Conservation (phyloP, 805 yeast species). For the Starmerella vitae region DNA sequence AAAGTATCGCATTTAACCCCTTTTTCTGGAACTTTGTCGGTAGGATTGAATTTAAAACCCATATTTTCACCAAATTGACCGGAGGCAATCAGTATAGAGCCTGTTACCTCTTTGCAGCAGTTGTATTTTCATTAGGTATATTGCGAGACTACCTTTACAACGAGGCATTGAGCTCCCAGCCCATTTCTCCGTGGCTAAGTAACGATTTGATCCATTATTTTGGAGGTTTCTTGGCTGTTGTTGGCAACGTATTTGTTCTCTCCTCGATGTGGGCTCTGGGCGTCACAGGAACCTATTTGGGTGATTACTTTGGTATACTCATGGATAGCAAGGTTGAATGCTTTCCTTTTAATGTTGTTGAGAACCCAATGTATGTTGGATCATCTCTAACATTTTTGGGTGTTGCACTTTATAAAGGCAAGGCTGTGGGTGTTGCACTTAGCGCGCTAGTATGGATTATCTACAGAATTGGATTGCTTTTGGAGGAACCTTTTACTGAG, state of each 20-base stretch:
- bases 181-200: slow-evolving; percentile 42
- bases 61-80: slow-evolving; percentile 58
- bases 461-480: slow-evolving; percentile 70
- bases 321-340: slow-evolving; percentile 81
- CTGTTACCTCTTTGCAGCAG: slow-evolving; percentile 69
- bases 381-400: slow-evolving; percentile 82
- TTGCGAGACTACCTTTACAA: slow-evolving; percentile 62
- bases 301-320: slow-evolving; percentile 93
- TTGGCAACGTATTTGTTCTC: slow-evolving; percentile 70
- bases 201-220: slow-evolving; percentile 31
- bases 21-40: slow-evolving; percentile 92
- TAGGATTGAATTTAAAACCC: slow-evolving; percentile 66
- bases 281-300: slow-evolving; percentile 89
- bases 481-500: slow-evolving; percentile 96
- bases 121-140: slow-evolving; percentile 77
- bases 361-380: slow-evolving; percentile 96
- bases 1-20: slow-evolving; percentile 70
- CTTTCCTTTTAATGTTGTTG: slow-evolving; percentile 82
- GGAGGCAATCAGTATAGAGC: slow-evolving; percentile 57
- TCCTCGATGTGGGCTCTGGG: slow-evolving; percentile 87
- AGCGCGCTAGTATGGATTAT: slow-evolving; percentile 60
- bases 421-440: slow-evolving; percentile 75
- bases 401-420: slow-evolving; percentile 73
- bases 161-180: slow-evolving; percentile 58
- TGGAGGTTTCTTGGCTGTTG: slow-evolving; percentile 43